Conservation (phyloP, 441 rosid species). For the Pelargonium australe region DNA sequence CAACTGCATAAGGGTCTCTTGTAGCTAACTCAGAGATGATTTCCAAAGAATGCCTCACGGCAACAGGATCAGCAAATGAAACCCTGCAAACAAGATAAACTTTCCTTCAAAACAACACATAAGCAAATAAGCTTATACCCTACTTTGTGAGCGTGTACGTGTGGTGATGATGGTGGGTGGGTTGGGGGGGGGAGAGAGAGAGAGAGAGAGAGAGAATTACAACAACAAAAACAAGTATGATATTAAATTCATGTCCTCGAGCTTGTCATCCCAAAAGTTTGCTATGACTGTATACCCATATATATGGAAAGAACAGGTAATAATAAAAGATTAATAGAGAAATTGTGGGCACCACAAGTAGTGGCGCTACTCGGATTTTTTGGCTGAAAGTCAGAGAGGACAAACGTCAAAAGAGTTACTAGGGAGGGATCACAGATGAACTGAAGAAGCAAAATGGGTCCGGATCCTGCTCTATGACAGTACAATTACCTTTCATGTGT, state of each 20-base stretch:
- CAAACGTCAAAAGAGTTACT: not conserved
- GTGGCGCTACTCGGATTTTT: not conserved
- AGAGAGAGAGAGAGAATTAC: no score
- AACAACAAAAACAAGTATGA: no score
- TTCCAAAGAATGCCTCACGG: slow-evolving; percentile 96
- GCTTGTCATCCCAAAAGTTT: no score
- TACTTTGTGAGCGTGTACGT: no score
- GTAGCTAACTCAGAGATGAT: slow-evolving; percentile 78
- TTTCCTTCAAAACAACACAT: slow-evolving; percentile 10
- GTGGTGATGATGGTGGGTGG: no score
- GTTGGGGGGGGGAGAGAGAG: no score
- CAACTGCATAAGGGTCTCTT: slow-evolving; percentile 89
- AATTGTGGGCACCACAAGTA: not conserved
- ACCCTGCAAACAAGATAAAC: slow-evolving; percentile 41
- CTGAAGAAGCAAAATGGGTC: not conserved
- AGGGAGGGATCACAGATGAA: not conserved
- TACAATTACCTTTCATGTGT: not conserved
- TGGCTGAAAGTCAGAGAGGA: not conserved
- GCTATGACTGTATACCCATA: no score
- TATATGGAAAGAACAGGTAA: no score
- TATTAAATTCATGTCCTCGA: no score
- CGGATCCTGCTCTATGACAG: not conserved
- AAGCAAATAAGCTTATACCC: not conserved
- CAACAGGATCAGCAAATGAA: slow-evolving; percentile 93
- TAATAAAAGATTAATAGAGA: no score